Conservation (phyloP, 2,329 filamentous ascomycete species). For the Cercospora brassicicola region DNA sequence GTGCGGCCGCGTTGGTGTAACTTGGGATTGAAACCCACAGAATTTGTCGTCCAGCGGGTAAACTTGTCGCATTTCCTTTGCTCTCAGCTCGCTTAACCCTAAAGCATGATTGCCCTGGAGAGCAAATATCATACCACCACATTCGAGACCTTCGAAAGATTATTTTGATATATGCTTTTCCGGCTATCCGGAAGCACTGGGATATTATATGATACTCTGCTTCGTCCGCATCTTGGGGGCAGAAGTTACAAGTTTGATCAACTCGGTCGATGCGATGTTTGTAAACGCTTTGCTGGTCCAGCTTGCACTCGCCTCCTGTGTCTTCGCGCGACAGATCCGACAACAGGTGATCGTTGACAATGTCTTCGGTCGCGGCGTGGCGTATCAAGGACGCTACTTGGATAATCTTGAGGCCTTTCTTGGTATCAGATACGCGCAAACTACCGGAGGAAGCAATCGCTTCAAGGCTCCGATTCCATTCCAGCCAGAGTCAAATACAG, state of each 20-base stretch:
- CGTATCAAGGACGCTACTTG: neutral
- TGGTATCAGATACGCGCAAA: neutral
- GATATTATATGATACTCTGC: neutral
- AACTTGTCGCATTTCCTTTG: neutral
- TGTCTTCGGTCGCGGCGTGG: neutral
- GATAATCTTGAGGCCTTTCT: neutral
- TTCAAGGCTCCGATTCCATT: neutral
- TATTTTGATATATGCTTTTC: neutral
- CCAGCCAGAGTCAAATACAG: neutral
- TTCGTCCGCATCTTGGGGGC: neutral
- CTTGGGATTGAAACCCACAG: no score
- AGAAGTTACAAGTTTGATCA: neutral
- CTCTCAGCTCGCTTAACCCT: neutral
- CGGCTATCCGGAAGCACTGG: neutral
- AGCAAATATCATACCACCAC: no score
- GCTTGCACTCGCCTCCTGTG: neutral
- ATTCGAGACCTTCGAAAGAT: no score
- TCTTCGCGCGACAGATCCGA: neutral
- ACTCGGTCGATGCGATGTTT: neutral
- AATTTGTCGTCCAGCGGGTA: neutral
- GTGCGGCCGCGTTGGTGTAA: neutral
- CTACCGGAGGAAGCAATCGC: neutral
- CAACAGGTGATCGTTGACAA: neutral
- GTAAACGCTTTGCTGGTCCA: neutral
- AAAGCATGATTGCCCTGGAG: neutral